Percentiles rank a stretch among this genome's conserved stretches.
Conservation (phyloP, 257 asterid species). For the Jacaranda mimosifolia region DNA sequence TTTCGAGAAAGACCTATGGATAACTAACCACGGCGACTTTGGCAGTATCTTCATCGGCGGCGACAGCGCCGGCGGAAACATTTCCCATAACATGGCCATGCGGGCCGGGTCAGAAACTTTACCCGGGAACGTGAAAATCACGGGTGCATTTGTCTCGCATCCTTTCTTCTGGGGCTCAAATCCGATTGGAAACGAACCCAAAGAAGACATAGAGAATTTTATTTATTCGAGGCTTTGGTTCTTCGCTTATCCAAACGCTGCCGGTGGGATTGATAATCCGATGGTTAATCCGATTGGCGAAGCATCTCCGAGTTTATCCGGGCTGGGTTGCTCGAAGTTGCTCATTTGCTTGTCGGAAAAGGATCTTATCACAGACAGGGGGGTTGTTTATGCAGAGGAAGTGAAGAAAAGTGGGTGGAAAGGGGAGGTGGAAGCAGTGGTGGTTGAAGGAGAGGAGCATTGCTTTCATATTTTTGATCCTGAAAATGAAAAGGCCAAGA, state of each 20-base stretch:
- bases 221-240: constrained; percentile 25
- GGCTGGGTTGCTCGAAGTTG: constrained; percentile 19
- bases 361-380: constrained; percentile 37
- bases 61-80: constrained; percentile 50
- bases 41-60: constrained; percentile 41
- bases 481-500: constrained; percentile 43
- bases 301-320: constrained; percentile 32
- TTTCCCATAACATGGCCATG: constrained; percentile 34
- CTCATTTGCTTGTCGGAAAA: constrained; percentile 35
- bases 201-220: constrained; percentile 7
- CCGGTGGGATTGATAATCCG: constrained; percentile 24
- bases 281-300: constrained; percentile 22
- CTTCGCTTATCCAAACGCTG: constrained; percentile 12
- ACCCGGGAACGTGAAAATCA: constrained; percentile 35
- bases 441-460: constrained; percentile 57
- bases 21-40: constrained; percentile 46
- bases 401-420: constrained; percentile 66
- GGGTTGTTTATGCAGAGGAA: constrained; percentile 42
- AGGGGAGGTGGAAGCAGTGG: constrained; percentile 61
- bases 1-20: constrained; percentile 35
- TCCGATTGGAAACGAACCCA: constrained; percentile 11
- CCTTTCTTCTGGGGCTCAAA: constrained; percentile 50
- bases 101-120: constrained; percentile 32
- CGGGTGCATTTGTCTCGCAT: constrained; percentile 43
- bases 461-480: constrained; percentile 52